Evolutionary conservation across 345 rosid species (phyloP).

Genomic region (Fremontodendron californicum): DNA sequence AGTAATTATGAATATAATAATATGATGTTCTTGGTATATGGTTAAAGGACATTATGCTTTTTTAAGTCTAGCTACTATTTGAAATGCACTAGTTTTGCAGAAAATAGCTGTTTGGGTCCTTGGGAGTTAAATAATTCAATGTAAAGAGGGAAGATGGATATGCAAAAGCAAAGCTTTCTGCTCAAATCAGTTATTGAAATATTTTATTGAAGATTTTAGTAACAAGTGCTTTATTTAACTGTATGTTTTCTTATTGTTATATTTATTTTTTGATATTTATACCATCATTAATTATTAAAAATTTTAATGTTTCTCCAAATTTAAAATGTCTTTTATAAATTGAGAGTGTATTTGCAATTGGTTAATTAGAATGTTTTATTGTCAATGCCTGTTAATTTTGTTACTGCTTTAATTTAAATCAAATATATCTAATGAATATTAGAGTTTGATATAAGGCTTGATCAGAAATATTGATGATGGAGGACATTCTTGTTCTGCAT

Average conservation of each 20-base stretch:
- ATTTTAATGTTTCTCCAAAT: background rate
- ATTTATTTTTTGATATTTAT: background rate
- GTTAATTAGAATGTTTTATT: background rate
- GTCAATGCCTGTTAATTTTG: background rate
- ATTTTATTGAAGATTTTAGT: background rate
- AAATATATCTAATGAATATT: background rate
- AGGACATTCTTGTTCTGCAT: background rate
- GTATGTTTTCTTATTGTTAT: background rate
- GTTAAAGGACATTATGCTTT: background rate
- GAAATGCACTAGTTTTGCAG: background rate
- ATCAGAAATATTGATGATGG: background rate
- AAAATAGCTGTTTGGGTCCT: background rate
- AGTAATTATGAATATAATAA: background rate
- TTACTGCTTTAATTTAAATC: too few species aligned
- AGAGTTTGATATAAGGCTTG: background rate
- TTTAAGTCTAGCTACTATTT: background rate
- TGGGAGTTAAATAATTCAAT: background rate
- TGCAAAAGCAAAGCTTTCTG: background rate
- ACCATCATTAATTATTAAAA: background rate
- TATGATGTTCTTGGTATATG: background rate
- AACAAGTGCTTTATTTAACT: background rate
- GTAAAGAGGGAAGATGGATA: background rate
- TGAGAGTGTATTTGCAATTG: background rate
- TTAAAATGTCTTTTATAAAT: background rate
- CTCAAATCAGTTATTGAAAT: background rate